These are phyloP conservation scores for Trichoderma koningii DNA, from an alignment of 2,329 filamentous ascomycete genomes.

Conservation along the genomic window DNA sequence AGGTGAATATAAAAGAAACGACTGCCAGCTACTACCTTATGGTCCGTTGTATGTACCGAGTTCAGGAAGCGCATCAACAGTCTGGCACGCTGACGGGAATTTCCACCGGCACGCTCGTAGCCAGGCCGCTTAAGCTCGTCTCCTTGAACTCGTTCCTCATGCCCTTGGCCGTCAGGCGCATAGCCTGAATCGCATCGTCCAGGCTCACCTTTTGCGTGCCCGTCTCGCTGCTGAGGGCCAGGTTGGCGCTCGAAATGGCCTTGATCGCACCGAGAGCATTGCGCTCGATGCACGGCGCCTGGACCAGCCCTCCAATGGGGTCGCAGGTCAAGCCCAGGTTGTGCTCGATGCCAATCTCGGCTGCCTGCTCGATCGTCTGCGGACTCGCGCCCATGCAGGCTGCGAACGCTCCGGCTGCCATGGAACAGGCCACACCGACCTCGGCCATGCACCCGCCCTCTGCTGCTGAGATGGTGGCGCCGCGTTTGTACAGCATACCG, in stretches of 20 bases:
- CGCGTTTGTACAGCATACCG: constrained; percentile 23
- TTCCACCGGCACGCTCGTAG: constrained; percentile 15
- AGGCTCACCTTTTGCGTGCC: constrained; percentile 23
- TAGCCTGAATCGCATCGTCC: constrained; percentile 18
- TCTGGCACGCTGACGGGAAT: constrained; percentile 24
- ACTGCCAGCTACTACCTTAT: too few species aligned
- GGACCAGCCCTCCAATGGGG: constrained; percentile 12
- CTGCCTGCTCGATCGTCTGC: constrained; percentile 19
- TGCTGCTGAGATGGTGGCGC: constrained; percentile 23
- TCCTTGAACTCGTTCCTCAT: constrained; percentile 25
- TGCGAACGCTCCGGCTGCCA: constrained; percentile 24
- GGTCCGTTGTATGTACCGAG: too few species aligned
- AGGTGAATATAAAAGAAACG: too few species aligned
- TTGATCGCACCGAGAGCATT: constrained; percentile 22
- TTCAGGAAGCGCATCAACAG: background rate
- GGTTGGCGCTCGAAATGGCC: constrained; percentile 18
- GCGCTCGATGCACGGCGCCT: constrained; percentile 23
- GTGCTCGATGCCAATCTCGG: constrained; percentile 17
- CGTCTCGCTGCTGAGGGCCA: constrained; percentile 18
- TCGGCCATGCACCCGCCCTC: constrained; percentile 24
- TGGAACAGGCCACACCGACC: constrained; percentile 19
- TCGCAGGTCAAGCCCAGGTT: constrained; percentile 20
- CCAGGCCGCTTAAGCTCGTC: constrained; percentile 21
- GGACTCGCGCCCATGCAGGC: constrained; percentile 22
- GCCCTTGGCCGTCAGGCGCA: constrained; percentile 16